Percentiles rank a stretch among this genome's conserved stretches.
Evolutionary conservation across 2,329 filamentous ascomycete genomes (phyloP).

Genomic region (Monilinia polystroma): DNA sequence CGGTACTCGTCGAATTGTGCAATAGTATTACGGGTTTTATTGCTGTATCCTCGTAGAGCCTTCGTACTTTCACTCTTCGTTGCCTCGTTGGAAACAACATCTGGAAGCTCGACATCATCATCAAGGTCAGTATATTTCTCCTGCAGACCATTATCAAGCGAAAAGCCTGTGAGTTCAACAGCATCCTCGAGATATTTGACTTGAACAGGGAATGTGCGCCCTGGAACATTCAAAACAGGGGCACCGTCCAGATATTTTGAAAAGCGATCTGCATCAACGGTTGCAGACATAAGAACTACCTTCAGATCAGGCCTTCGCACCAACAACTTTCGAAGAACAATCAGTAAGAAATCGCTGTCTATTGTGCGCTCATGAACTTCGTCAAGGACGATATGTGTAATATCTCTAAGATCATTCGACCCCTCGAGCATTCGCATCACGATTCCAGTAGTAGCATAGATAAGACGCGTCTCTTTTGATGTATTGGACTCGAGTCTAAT

Average conservation of each 20-base stretch:
- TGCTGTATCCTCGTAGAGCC: conserved; percentile 70
- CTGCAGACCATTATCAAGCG: conserved; percentile 48
- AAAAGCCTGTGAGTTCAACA: conserved; percentile 80
- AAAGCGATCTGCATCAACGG: conserved; percentile 88
- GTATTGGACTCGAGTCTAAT: conserved; percentile 90
- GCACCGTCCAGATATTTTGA: conserved; percentile 84
- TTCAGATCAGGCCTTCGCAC: conserved; percentile 75
- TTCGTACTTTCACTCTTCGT: conserved; percentile 57
- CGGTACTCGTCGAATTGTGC: conserved; percentile 83
- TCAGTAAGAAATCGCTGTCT: conserved; percentile 92
- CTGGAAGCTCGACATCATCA: conserved; percentile 54
- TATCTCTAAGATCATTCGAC: conserved; percentile 78
- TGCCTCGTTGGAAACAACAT: conserved; percentile 49
- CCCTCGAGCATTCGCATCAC: conserved; percentile 98
- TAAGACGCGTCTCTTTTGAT: conserved; percentile 74
- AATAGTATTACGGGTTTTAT: conserved; percentile 71
- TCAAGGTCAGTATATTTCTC: conserved; percentile 60
- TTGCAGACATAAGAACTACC: conserved; percentile 95
- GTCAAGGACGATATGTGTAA: conserved; percentile 94
- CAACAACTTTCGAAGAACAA: conserved; percentile 84
- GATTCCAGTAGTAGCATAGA: conserved; percentile 89
- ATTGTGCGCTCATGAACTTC: conserved; percentile 97
- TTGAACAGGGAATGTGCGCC: conserved; percentile 88
- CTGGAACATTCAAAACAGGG: conserved; percentile 85
- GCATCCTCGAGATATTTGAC: conserved; percentile 90